These are phyloP conservation scores for Grigorovia yakushimaensis DNA, from an alignment of 805 yeast species.

Conservation along the genomic window DNA sequence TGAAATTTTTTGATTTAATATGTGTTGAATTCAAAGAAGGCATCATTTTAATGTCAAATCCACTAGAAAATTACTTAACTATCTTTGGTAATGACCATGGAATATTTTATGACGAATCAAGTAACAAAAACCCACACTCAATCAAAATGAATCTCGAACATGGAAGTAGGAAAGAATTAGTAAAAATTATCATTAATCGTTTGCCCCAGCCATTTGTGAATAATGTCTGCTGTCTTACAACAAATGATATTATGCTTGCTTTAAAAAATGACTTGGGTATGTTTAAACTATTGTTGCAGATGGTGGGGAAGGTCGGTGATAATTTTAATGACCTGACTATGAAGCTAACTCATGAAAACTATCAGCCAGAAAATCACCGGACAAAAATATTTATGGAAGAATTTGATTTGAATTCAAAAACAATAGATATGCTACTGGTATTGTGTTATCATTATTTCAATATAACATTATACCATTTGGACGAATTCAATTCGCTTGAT, in stretches of 20 bases:
- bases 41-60: conserved; percentile 19
- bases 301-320: too few relatives aligned
- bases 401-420: conserved; percentile 10
- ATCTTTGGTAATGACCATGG: background rate
- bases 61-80: conserved; percentile 15
- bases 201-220: conserved; percentile 8
- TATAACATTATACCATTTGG: conserved; percentile 17
- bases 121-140: background rate
- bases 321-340: conserved; percentile 5
- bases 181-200: too few relatives aligned
- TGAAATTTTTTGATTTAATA: conserved; percentile 23
- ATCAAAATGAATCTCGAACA: background rate
- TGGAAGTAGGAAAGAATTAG: conserved; percentile 11
- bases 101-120: too few relatives aligned
- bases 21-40: conserved; percentile 19
- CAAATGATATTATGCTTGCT: conserved; percentile 9
- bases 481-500: conserved; percentile 8
- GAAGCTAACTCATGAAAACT: conserved; percentile 5
- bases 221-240: conserved; percentile 14
- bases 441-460: conserved; percentile 20
- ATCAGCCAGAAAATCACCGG: background rate
- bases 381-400: conserved; percentile 4
- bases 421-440: conserved; percentile 17
- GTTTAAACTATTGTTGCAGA: conserved; percentile 12
- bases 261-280: conserved; percentile 13